These are phyloP conservation scores for Mallotus japonicus DNA, from an alignment of 441 rosid species.

Conservation along the genomic window DNA sequence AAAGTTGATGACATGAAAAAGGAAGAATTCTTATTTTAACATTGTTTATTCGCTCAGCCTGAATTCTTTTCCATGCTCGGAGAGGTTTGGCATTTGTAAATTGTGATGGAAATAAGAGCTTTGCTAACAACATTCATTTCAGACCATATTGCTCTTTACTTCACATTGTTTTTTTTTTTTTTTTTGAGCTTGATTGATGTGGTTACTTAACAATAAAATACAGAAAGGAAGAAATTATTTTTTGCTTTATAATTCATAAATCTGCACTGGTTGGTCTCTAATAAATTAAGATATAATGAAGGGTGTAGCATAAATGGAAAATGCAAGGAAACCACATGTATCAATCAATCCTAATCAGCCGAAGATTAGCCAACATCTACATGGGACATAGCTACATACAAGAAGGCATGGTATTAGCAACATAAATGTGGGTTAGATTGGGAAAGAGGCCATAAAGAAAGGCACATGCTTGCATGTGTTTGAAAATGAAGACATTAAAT, in stretches of 20 bases:
- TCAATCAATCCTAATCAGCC: too few species aligned
- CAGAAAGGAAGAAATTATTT: too few species aligned
- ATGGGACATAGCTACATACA: neutral
- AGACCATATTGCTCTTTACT: neutral
- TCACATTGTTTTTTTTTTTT: neutral
- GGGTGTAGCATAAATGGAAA: too few species aligned
- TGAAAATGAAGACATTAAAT: neutral
- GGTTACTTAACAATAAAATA: too few species aligned
- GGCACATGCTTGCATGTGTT: conserved; percentile 16
- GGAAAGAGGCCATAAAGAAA: neutral
- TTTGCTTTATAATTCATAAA: too few species aligned
- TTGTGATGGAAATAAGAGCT: conserved; percentile 39
- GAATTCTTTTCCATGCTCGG: conserved; percentile 30
- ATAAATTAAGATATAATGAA: too few species aligned
- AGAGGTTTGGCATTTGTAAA: conserved; percentile 40
- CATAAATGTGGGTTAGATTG: neutral
- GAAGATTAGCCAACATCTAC: too few species aligned
- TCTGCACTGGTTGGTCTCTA: too few species aligned
- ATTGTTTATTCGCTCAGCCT: conserved; percentile 14
- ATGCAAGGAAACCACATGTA: too few species aligned
- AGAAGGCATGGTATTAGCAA: neutral
- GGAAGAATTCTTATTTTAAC: conserved; percentile 28
- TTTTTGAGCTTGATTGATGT: neutral
- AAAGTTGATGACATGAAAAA: conserved; percentile 18
- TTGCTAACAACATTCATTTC: conserved; percentile 28